A percentile compares a stretch with the other conserved stretches of the same genome.
phyloP scores from a whole-genome alignment of 805 yeast genomes.

The Pichia heedii region DNA sequence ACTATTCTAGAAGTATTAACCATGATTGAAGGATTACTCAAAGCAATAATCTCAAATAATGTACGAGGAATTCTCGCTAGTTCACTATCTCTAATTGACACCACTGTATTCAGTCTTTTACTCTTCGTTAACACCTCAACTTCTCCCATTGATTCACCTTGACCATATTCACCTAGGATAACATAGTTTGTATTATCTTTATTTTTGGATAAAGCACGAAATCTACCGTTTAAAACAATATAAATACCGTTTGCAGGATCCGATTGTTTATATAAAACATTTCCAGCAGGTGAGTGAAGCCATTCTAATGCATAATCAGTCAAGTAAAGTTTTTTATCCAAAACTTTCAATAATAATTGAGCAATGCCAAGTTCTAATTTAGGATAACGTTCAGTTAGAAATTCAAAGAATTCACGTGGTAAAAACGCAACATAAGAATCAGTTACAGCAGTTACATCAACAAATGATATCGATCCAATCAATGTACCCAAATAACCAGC shows the following conservation, averaged over 20 bases:
- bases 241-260: slow-evolving; percentile 87
- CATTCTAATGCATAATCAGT: slow-evolving; percentile 92
- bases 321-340: slow-evolving; percentile 59
- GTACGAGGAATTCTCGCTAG: slow-evolving; percentile 88
- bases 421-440: slow-evolving; percentile 65
- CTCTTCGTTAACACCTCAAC: slow-evolving; percentile 85
- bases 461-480: slow-evolving; percentile 72
- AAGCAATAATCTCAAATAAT: slow-evolving; percentile 73
- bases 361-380: slow-evolving; percentile 73
- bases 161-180: slow-evolving; percentile 76
- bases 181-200: slow-evolving; percentile 19
- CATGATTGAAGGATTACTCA: slow-evolving; percentile 83
- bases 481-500: slow-evolving; percentile 83
- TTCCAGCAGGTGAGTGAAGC: slow-evolving; percentile 87
- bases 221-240: slow-evolving; percentile 79
- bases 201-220: slow-evolving; percentile 45
- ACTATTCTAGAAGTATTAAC: slow-evolving; percentile 82
- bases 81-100: slow-evolving; percentile 91
- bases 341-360: slow-evolving; percentile 52
- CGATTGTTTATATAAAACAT: slow-evolving; percentile 68
- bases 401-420: slow-evolving; percentile 52
- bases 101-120: slow-evolving; percentile 55
- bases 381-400: slow-evolving; percentile 66
- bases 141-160: slow-evolving; percentile 92
- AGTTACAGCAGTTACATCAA: slow-evolving; percentile 52